Base-by-base conservation (phyloP, 2,329 filamentous ascomycete genomes). In the Penicillium expansum region DNA sequence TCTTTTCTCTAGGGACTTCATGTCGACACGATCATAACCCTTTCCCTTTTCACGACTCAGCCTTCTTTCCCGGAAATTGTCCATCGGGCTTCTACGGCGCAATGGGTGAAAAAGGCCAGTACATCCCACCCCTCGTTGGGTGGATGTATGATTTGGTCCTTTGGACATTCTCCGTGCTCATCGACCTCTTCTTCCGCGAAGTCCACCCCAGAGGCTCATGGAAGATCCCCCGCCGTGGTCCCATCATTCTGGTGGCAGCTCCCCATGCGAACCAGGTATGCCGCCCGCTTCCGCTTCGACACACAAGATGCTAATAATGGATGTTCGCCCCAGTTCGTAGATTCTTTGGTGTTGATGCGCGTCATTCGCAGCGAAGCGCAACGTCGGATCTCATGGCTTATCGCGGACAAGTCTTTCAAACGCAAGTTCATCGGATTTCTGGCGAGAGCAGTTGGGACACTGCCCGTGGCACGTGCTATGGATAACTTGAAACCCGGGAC, bases 131-230 rank as follows among this genome's bases (percentile, higher is more conserved):
- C 48, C 76, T 80, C 67, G 72, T 79, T 57, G 75, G 74, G 65
- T 81, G 79, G 79, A 60, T 80, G 48, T 81, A 81, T 63, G 79
- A 81, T 66, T 61, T 80, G 27, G 71, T 79, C 45, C 68, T 82
- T 37, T 82, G 80, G 80, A 70, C 72, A 10, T 77, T 82, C 61
- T 81, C 80, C 3, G 73, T 97, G 62, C 82, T 97, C 51, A 87
- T 95, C 63, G 94, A 99, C 76, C 86, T 97, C 65, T 99, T 99
- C 84, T 99, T 99, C 80, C 88, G 94, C 66, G 94, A 99, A 77
- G 91, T 99, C 16, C 92, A 97, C 72, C 94, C 94, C 13, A 85
- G 94, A 63, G 92, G 92, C 65, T 91, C 92, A 61, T 99, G 94
- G 92, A 93, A 92, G 75, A 90, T 99, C 43, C 94, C 94, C 43